Percentiles rank a stretch among this genome's conserved stretches.
Conservation (phyloP, 139 green algal species). For the Coelastrella sp. region DNA sequence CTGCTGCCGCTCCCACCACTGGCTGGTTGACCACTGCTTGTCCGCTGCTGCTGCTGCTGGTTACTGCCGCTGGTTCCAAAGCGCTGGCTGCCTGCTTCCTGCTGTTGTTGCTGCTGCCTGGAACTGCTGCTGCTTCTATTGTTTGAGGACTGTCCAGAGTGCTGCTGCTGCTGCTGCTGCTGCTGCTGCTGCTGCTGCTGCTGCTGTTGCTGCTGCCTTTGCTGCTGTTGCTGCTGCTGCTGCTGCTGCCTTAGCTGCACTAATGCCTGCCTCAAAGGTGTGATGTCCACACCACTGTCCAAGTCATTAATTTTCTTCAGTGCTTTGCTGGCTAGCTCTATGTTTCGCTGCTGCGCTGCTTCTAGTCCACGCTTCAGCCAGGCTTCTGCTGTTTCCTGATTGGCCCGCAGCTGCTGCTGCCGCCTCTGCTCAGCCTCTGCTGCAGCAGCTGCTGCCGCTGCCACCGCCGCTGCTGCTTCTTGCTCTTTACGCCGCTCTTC, state of each 20-base stretch:
- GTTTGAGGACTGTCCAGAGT: background rate
- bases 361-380: constrained; percentile 18
- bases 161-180: background rate
- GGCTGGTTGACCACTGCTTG: background rate
- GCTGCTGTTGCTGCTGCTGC: constrained; percentile 36
- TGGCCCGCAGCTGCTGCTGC: constrained; percentile 25
- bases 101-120: constrained; percentile 26
- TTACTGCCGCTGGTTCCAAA: background rate
- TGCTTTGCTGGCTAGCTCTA: background rate
- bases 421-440: background rate
- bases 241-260: constrained; percentile 26
- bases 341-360: background rate
- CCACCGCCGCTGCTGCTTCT: background rate
- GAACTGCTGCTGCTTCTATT: background rate
- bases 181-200: constrained; percentile 41
- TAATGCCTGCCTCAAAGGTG: background rate
- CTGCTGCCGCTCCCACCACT: constrained; percentile 14
- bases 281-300: background rate
- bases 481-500: background rate
- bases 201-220: background rate
- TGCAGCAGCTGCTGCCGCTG: background rate
- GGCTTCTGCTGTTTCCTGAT: constrained; percentile 12
- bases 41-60: background rate
- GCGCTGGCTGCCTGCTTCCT: background rate
- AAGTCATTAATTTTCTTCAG: constrained; percentile 8